Percentiles rank a stretch among this genome's conserved stretches.
phyloP scores from a whole-genome alignment of 1,284 basidiomycete species.

The Ganoderma leucocontextum region DNA sequence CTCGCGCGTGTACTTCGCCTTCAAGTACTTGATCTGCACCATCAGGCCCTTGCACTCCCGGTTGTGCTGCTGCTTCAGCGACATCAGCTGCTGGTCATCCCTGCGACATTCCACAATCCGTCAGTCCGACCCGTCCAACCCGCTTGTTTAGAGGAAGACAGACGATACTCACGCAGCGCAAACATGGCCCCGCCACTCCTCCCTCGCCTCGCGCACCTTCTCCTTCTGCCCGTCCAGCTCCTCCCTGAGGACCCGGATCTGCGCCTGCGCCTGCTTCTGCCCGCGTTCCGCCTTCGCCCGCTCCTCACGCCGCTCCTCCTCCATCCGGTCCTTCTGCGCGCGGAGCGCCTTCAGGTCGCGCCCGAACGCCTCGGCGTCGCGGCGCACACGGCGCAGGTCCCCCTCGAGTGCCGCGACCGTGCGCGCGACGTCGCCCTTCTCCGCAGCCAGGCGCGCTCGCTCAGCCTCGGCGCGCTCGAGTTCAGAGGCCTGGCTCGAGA shows the following conservation, averaged over 20 bases:
- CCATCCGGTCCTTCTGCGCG: conserved; percentile 70
- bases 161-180: conserved; percentile 52
- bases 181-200: conserved; percentile 60
- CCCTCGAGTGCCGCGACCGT: conserved; percentile 71
- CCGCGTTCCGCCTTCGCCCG: conserved; percentile 54
- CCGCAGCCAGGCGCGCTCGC: conserved; percentile 63
- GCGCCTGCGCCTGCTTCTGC: conserved; percentile 70
- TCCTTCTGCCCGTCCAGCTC: conserved; percentile 69
- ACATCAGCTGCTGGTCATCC: conserved; percentile 59
- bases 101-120: conserved; percentile 42
- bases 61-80: conserved; percentile 74
- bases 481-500: conserved; percentile 69
- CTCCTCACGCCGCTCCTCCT: conserved; percentile 61
- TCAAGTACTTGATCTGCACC: conserved; percentile 90
- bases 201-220: conserved; percentile 52
- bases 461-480: conserved; percentile 68
- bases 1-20: conserved; percentile 91
- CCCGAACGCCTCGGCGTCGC: conserved; percentile 78
- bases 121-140: not conserved
- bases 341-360: conserved; percentile 75
- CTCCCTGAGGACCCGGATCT: conserved; percentile 72
- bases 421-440: conserved; percentile 68
- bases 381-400: conserved; percentile 73
- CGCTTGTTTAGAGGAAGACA: not conserved
- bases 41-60: conserved; percentile 89